phyloP scores from a whole-genome alignment of 208 protist genomes.

The Wallacemonas rigidus region DNA sequence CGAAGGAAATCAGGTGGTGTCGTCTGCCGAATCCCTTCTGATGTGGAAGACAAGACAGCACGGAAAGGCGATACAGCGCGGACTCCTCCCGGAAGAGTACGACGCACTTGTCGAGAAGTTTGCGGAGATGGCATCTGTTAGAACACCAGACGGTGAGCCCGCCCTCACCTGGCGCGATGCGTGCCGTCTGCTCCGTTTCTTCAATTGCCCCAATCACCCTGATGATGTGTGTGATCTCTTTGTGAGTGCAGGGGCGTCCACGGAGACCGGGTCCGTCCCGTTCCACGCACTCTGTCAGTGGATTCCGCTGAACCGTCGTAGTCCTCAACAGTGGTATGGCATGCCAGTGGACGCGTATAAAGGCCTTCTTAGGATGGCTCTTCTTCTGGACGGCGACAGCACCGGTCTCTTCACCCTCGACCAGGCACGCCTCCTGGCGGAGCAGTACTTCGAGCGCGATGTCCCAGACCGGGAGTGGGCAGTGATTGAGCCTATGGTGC shows the following conservation, averaged over 20 bases:
- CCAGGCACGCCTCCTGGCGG: slow-evolving; percentile 47
- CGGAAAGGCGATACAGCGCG: slow-evolving; percentile 35
- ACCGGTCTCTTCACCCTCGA: slow-evolving; percentile 61
- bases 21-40: background rate
- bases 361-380: slow-evolving; percentile 42
- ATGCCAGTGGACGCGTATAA: slow-evolving; percentile 41
- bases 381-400: slow-evolving; percentile 51
- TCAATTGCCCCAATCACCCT: slow-evolving; percentile 67
- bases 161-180: slow-evolving; percentile 52
- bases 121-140: slow-evolving; percentile 39
- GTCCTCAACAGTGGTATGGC: slow-evolving; percentile 49
- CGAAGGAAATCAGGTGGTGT: background rate
- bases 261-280: slow-evolving; percentile 30
- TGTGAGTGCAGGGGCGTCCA: slow-evolving; percentile 31
- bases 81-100: slow-evolving; percentile 46
- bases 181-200: slow-evolving; percentile 55
- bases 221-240: slow-evolving; percentile 62
- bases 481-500: slow-evolving; percentile 32
- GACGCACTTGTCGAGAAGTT: slow-evolving; percentile 37
- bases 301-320: slow-evolving; percentile 48
- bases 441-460: slow-evolving; percentile 64
- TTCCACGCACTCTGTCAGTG: slow-evolving; percentile 59
- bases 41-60: slow-evolving; percentile 7
- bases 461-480: slow-evolving; percentile 41
- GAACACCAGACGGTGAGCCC: slow-evolving; percentile 12